Conservation (phyloP, 2,329 filamentous ascomycete genomes). For the Arthroderma sp. region DNA sequence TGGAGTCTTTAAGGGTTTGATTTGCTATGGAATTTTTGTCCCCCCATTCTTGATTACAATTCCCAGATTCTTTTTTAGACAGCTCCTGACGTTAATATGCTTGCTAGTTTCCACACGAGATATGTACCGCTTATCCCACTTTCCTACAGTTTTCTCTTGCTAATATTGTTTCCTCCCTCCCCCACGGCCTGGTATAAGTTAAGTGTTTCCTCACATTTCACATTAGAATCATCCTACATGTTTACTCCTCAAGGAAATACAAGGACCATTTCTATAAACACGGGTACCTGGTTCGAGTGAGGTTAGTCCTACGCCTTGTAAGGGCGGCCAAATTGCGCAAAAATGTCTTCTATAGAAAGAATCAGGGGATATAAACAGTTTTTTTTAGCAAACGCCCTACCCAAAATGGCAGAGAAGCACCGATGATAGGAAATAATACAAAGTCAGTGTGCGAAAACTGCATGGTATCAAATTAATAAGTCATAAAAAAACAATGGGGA, state of each 20-base stretch:
- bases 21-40: not conserved
- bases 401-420: too few species aligned
- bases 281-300: too few species aligned
- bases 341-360: too few species aligned
- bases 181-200: not conserved
- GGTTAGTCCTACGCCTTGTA: too few species aligned
- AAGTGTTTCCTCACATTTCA: too few species aligned
- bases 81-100: not conserved
- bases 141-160: not conserved
- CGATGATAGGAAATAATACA: too few species aligned
- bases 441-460: not conserved
- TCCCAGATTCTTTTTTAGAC: not conserved
- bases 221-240: not conserved
- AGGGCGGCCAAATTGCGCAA: too few species aligned
- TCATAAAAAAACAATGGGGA: not conserved
- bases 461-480: constrained; percentile 1
- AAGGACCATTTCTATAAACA: not conserved
- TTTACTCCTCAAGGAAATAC: not conserved
- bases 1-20: not conserved
- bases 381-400: too few species aligned
- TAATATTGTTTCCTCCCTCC: not conserved
- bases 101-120: not conserved
- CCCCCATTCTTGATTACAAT: not conserved
- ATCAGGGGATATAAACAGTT: too few species aligned
- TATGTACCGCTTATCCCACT: not conserved